Evolutionary conservation across 148 eudicot species (phyloP).

Genomic region (Suaeda aralocaspica): DNA sequence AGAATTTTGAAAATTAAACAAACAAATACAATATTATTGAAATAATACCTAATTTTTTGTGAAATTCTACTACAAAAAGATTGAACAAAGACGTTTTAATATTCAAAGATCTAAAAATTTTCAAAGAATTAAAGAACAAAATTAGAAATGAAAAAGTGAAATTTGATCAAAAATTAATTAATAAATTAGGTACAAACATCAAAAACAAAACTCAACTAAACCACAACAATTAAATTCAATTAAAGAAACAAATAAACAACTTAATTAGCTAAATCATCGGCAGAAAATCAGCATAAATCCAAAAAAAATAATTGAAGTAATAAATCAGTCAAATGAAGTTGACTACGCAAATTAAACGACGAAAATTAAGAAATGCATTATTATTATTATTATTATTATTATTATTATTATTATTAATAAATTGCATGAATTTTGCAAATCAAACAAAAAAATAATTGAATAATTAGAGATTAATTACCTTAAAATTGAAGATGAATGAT

Average conservation of each 20-base stretch:
- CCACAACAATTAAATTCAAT: not conserved
- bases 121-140: not conserved
- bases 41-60: not conserved
- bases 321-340: conserved; percentile 12
- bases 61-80: not conserved
- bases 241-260: not conserved
- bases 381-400: no score
- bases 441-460: no score
- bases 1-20: not conserved
- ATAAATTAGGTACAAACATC: conserved; percentile 1
- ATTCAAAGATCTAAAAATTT: conserved; percentile 5
- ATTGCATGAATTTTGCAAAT: not conserved
- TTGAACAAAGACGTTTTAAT: not conserved
- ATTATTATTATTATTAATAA: no score
- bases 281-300: not conserved
- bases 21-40: not conserved
- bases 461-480: not conserved
- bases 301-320: not conserved
- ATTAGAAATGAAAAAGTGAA: not conserved
- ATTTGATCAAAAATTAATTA: not conserved
- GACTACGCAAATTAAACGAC: conserved; percentile 14
- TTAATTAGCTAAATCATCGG: not conserved
- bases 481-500: not conserved
- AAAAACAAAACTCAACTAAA: conserved; percentile 6
- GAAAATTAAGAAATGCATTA: not conserved